Evolutionary conservation across 2,329 filamentous ascomycete species (phyloP).

Genomic region (Sarocladium brachiariae): DNA sequence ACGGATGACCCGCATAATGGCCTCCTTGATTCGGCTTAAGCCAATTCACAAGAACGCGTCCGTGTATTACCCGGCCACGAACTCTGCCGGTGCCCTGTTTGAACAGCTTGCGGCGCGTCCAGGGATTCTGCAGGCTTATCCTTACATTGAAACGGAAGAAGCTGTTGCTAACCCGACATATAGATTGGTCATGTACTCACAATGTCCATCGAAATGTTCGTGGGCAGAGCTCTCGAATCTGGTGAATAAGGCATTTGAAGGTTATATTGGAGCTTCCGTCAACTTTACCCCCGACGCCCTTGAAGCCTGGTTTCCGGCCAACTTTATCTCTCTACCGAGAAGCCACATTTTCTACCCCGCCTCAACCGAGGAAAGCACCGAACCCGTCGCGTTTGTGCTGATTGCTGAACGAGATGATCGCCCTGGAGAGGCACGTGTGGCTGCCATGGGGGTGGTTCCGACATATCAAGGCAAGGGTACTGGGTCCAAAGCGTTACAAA

Average conservation of each 20-base stretch:
- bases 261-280: constrained; percentile 13
- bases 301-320: background rate
- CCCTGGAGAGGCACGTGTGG: constrained; percentile 14
- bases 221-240: constrained; percentile 11
- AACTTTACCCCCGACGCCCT: constrained; percentile 11
- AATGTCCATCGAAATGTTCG: constrained; percentile 6
- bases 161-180: too few species aligned
- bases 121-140: too few species aligned
- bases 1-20: background rate
- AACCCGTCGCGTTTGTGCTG: constrained; percentile 15
- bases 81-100: too few species aligned
- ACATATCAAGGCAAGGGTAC: constrained; percentile 13
- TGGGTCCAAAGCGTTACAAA: constrained; percentile 12
- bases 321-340: constrained; percentile 11
- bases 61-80: too few species aligned
- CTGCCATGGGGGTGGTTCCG: constrained; percentile 16
- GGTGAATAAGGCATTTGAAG: constrained; percentile 14
- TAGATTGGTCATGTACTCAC: constrained; percentile 6
- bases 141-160: too few species aligned
- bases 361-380: background rate
- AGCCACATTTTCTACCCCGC: constrained; percentile 13
- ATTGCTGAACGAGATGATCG: constrained; percentile 16
- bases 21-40: constrained; percentile 6
- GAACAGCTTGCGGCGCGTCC: too few species aligned
- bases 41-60: background rate